Conservation (phyloP, 1,284 basidiomycete genomes). For the Malassezia equina region DNA sequence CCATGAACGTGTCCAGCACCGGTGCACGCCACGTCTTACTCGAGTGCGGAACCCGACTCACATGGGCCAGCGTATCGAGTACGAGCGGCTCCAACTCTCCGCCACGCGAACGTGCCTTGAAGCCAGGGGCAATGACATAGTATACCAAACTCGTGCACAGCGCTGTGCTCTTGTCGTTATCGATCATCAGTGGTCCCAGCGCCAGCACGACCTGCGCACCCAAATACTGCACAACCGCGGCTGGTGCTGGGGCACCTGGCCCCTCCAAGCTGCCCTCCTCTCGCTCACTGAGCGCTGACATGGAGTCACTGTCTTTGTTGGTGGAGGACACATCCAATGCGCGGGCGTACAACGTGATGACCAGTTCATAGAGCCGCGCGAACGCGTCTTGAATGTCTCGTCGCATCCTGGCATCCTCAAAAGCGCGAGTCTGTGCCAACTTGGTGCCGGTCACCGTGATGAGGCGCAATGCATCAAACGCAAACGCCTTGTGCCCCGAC, state of each 20-base stretch:
- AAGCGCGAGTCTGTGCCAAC: slow-evolving; percentile 66
- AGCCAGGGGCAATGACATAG: slow-evolving; percentile 69
- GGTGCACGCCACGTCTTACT: slow-evolving; percentile 74
- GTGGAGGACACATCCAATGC: slow-evolving; percentile 57
- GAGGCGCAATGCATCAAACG: slow-evolving; percentile 70
- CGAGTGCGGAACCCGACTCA: slow-evolving; percentile 67
- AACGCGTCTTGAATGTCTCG: slow-evolving; percentile 87
- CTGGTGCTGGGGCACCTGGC: background rate
- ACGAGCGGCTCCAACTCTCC: slow-evolving; percentile 52
- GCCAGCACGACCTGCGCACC: slow-evolving; percentile 63
- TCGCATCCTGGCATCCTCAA: slow-evolving; percentile 78
- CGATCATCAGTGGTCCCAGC: slow-evolving; percentile 68
- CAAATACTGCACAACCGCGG: slow-evolving; percentile 56
- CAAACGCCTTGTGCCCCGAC: slow-evolving; percentile 50
- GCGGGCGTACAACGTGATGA: slow-evolving; percentile 63
- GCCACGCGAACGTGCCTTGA: slow-evolving; percentile 54
- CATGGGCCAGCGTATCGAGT: slow-evolving; percentile 58
- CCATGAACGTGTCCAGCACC: slow-evolving; percentile 71
- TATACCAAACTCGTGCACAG: slow-evolving; percentile 75
- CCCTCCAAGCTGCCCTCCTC: slow-evolving; percentile 18
- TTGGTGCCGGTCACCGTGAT: slow-evolving; percentile 65
- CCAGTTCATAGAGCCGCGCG: slow-evolving; percentile 71
- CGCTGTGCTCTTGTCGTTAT: slow-evolving; percentile 69
- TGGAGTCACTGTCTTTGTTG: slow-evolving; percentile 8
- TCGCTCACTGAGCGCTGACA: slow-evolving; percentile 12